Conservation (phyloP, 78 protist genomes). For the Planoprotostelium fungivorum region DNA sequence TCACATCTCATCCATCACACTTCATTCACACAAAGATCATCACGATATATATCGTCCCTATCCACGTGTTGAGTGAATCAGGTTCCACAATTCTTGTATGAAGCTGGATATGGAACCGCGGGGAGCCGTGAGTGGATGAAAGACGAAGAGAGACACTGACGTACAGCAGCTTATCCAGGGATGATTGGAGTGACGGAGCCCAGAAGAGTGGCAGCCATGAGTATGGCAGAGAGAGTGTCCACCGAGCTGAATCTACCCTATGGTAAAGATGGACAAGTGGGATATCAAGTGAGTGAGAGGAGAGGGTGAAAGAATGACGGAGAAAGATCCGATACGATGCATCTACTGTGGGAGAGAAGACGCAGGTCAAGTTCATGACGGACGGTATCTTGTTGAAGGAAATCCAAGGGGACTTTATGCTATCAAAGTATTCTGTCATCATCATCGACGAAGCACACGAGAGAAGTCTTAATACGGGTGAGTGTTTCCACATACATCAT, state of each 20-base stretch:
- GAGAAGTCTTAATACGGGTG: conserved; percentile 57
- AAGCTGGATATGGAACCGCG: conserved; percentile 37
- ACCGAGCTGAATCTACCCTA: conserved; percentile 73
- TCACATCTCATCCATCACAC: no score
- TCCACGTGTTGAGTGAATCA: neutral
- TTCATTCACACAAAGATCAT: no score
- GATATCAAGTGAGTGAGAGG: conserved; percentile 54
- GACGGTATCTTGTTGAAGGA: conserved; percentile 80
- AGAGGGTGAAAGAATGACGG: neutral
- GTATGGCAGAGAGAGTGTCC: conserved; percentile 91
- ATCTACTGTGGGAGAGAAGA: conserved; percentile 12
- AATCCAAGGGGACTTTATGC: conserved; percentile 78
- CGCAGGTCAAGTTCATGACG: conserved; percentile 92
- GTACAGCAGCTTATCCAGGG: conserved; percentile 39
- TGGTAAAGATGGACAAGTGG: conserved; percentile 64
- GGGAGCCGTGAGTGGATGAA: conserved; percentile 8
- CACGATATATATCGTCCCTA: no score
- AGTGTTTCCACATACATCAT: neutral
- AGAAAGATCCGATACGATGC: conserved; percentile 83
- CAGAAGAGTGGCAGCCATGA: conserved; percentile 98
- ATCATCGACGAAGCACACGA: conserved; percentile 99
- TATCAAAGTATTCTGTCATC: conserved; percentile 79
- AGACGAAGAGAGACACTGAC: neutral
- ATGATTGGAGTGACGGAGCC: conserved; percentile 99
- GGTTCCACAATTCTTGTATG: conserved; percentile 55